phyloP scores from a whole-genome alignment of 2,329 filamentous ascomycete species.

The Fusarium bactridioides region DNA sequence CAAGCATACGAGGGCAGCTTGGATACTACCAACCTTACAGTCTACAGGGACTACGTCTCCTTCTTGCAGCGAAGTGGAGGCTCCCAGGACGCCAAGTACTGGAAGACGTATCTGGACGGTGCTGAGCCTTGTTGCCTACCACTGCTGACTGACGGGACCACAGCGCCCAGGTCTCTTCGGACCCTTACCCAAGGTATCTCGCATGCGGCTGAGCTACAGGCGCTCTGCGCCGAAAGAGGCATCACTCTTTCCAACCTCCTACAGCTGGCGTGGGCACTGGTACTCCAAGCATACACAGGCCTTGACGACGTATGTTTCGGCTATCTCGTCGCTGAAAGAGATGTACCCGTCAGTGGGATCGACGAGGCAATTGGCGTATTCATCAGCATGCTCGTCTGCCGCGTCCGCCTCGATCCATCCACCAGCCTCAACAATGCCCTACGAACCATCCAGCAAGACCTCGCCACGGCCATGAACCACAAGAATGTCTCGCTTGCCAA shows the following conservation, averaged over 20 bases:
- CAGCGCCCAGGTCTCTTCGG: neutral
- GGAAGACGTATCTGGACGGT: constrained; percentile 7
- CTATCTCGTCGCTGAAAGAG: constrained; percentile 9
- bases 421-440: neutral
- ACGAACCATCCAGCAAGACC: neutral
- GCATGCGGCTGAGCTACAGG: neutral
- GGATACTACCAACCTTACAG: neutral
- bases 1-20: constrained; percentile 19
- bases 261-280: constrained; percentile 23
- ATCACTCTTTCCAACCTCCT: constrained; percentile 22
- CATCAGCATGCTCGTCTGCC: constrained; percentile 27
- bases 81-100: neutral
- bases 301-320: constrained; percentile 26
- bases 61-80: neutral
- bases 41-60: constrained; percentile 27
- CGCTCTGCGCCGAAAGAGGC: constrained; percentile 3
- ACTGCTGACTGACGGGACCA: neutral
- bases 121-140: constrained; percentile 6
- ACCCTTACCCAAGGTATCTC: constrained; percentile 12
- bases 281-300: constrained; percentile 24
- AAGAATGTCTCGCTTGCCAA: constrained; percentile 13
- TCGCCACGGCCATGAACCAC: constrained; percentile 6
- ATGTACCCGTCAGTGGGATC: neutral
- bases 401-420: neutral
- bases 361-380: constrained; percentile 25